Conservation (phyloP, 2,329 filamentous ascomycete genomes). For the Lachnellula arida region DNA sequence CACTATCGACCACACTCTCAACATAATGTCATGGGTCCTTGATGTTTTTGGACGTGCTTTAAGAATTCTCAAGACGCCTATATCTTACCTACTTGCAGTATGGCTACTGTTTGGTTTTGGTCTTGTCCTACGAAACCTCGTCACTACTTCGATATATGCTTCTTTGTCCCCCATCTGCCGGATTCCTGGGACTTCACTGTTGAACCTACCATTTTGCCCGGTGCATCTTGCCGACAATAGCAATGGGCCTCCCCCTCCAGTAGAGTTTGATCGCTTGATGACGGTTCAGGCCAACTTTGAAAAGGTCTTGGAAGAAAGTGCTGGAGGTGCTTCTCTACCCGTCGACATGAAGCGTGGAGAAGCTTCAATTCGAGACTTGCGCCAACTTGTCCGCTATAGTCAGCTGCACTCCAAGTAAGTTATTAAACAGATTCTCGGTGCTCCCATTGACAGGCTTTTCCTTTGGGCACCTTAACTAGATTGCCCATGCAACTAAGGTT, state of each 20-base stretch:
- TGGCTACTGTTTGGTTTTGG: conserved; percentile 56
- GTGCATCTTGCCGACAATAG: conserved; percentile 19
- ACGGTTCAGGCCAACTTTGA: conserved; percentile 71
- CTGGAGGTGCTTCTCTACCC: conserved; percentile 62
- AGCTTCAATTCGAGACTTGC: conserved; percentile 67
- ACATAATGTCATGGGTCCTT: conserved; percentile 42
- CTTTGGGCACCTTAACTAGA: too few species aligned
- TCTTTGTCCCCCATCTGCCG: conserved; percentile 66
- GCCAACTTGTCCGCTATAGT: conserved; percentile 67
- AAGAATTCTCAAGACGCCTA: conserved; percentile 57
- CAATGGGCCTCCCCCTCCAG: conserved; percentile 26
- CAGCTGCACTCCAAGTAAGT: conserved; percentile 51
- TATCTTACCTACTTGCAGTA: conserved; percentile 56
- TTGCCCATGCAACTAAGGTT: too few species aligned
- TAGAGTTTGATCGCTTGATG: conserved; percentile 71
- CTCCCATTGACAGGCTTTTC: too few species aligned
- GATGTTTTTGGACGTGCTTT: conserved; percentile 57
- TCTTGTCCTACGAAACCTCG: conserved; percentile 56
- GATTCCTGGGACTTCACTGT: conserved; percentile 58
- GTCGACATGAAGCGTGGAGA: conserved; percentile 77
- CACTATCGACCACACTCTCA: conserved; percentile 15
- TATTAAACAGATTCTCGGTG: conserved; percentile 6
- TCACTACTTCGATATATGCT: conserved; percentile 55
- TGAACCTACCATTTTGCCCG: conserved; percentile 63
- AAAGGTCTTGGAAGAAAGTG: conserved; percentile 64